phyloP scores from a whole-genome alignment of 2,329 filamentous ascomycete genomes.

The Mycocentrospora acerina region DNA sequence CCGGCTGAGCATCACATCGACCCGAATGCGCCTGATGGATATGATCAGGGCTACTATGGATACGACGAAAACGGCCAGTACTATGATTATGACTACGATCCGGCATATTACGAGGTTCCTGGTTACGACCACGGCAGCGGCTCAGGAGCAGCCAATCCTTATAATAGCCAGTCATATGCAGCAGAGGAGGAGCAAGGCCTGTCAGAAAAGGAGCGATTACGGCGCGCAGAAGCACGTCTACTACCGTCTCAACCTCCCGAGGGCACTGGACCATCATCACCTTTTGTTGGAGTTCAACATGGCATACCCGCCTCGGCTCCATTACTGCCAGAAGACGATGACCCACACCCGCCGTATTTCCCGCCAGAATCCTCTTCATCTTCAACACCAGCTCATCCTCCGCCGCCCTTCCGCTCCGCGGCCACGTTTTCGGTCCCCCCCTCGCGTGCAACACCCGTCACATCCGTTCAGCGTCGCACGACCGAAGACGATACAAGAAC shows the following conservation, averaged over 20 bases:
- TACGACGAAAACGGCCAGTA: slow-evolving; percentile 37
- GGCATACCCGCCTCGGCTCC: slow-evolving; percentile 40
- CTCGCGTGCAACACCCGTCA: slow-evolving; percentile 6
- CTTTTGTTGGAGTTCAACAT: slow-evolving; percentile 42
- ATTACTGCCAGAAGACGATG: slow-evolving; percentile 36
- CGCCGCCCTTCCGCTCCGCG: slow-evolving; percentile 25
- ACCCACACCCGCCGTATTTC: slow-evolving; percentile 22
- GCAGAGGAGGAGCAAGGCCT: slow-evolving; percentile 60
- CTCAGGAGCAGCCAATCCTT: slow-evolving; percentile 49
- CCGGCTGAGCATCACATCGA: slow-evolving; percentile 16
- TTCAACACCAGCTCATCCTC: slow-evolving; percentile 23
- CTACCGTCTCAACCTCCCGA: slow-evolving; percentile 77
- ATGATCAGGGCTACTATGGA: slow-evolving; percentile 30
- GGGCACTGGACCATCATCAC: slow-evolving; percentile 43
- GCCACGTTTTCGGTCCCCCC: slow-evolving; percentile 14
- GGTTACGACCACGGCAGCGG: slow-evolving; percentile 28
- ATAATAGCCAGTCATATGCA: slow-evolving; percentile 56
- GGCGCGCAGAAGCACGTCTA: slow-evolving; percentile 74
- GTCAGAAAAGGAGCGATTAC: slow-evolving; percentile 79
- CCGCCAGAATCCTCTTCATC: slow-evolving; percentile 23
- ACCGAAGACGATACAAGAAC: slow-evolving; percentile 19
- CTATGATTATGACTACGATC: slow-evolving; percentile 37
- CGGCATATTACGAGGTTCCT: slow-evolving; percentile 31
- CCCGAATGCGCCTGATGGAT: slow-evolving; percentile 15
- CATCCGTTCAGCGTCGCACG: slow-evolving; percentile 16